These are phyloP conservation scores for Zanthoxylum bungeanum DNA, from an alignment of 345 rosid species.

Conservation along the genomic window DNA sequence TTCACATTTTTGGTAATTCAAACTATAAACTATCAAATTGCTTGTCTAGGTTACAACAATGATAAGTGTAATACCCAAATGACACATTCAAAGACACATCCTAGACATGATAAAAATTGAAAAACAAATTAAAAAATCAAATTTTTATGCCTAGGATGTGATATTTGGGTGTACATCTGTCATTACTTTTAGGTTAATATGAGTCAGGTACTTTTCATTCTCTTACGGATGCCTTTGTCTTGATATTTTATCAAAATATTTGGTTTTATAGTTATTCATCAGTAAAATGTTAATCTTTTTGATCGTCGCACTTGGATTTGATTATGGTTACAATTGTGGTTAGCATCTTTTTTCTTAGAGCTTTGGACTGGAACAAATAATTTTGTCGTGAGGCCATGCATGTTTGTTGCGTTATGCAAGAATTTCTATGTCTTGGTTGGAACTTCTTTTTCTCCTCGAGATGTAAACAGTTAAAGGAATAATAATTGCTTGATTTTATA, in stretches of 20 bases:
- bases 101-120: no score
- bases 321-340: slow-evolving; percentile 2
- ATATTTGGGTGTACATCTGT: no score
- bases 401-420: neutral
- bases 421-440: neutral
- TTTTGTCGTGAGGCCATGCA: neutral
- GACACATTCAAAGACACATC: no score
- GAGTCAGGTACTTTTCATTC: neutral
- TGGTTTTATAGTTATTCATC: neutral
- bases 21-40: slow-evolving; percentile 2
- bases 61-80: no score
- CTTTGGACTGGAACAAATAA: neutral
- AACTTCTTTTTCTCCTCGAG: neutral
- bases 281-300: neutral
- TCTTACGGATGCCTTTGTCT: neutral
- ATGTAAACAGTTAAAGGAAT: neutral
- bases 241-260: neutral
- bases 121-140: no score
- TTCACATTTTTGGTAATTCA: slow-evolving; percentile 67
- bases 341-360: neutral
- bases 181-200: slow-evolving; percentile 6
- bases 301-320: neutral
- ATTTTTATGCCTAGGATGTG: no score
- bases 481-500: neutral
- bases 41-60: slow-evolving; percentile 17